Evolutionary conservation across 768 basidiomycete genomes (phyloP).

Genomic region (Trametes sanguinea): DNA sequence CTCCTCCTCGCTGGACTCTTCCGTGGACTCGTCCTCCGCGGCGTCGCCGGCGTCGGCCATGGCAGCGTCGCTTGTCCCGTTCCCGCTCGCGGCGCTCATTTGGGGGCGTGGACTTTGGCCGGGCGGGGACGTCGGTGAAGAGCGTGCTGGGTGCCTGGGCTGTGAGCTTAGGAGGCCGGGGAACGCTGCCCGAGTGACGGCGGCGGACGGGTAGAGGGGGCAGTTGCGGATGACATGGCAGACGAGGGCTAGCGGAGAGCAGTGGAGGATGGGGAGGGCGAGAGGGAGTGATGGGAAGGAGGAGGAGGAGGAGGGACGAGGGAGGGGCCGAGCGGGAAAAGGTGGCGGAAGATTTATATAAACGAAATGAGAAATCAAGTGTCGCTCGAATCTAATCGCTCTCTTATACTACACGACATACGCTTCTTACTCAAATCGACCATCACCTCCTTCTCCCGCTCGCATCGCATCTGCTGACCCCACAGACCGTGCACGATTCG

Average conservation of each 20-base stretch:
- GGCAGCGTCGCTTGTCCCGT: slow-evolving; percentile 19
- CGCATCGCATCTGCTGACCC: too few species aligned
- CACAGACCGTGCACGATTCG: too few species aligned
- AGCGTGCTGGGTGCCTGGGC: slow-evolving; percentile 27
- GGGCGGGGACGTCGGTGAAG: slow-evolving; percentile 53
- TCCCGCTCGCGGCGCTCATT: slow-evolving; percentile 50
- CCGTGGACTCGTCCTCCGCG: slow-evolving; percentile 29
- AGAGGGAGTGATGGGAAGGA: slow-evolving; percentile 1
- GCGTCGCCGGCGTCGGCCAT: slow-evolving; percentile 28
- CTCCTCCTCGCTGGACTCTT: slow-evolving; percentile 18
- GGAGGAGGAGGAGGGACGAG: background rate
- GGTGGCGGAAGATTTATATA: background rate
- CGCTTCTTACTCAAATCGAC: too few species aligned
- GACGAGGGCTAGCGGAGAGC: slow-evolving; percentile 1
- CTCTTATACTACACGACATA: too few species aligned
- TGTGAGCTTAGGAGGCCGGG: slow-evolving; percentile 25
- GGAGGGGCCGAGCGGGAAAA: background rate
- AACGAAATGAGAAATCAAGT: background rate
- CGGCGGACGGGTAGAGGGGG: slow-evolving; percentile 37
- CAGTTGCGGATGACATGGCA: slow-evolving; percentile 18
- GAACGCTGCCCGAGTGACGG: slow-evolving; percentile 51
- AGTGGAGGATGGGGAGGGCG: slow-evolving; percentile 1
- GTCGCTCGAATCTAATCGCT: too few species aligned
- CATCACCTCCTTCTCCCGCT: too few species aligned
- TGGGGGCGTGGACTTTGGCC: slow-evolving; percentile 73